Evolutionary conservation across 2,329 filamentous ascomycete species (phyloP), one percentile per base, ranked within the genome.

Genomic region (Cryphonectria parasitica): DNA sequence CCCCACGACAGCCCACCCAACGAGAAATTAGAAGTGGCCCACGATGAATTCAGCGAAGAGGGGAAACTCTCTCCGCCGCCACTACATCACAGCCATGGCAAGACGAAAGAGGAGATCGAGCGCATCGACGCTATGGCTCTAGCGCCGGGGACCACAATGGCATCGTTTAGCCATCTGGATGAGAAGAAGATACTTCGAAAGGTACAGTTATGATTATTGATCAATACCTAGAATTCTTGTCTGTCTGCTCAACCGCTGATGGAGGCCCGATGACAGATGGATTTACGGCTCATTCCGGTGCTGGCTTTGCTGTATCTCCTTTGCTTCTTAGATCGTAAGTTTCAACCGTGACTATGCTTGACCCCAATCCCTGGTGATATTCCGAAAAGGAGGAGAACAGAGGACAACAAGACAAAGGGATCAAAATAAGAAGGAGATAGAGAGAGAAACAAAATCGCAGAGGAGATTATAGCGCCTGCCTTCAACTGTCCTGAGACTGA

Each of bases 241-340:
- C 83, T 93, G 0, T 93, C 92, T 75, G 82, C 93, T n/a, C 45
- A 49, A 2, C 45, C 8, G 45, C 45, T 49, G 17, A 49, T 49
- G 22, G 22, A 2, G 19, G n/a, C 45, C 41, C 15, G 7, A 5
- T 49, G 45, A n/a, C 90, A 87, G 80, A 86, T 87, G 82, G 86
- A 88, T 69, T 73, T 84, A 34, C 84, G 83, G 2, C 75, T 88
- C 28, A 85, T 87, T 22, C 89, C 89, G 0, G 85, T 86, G 91
- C 76, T 96, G 86, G 84, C 92, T 11, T 64, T 88, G 34, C 83
- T 93, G 0, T 93, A 92, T 75, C 82, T 93, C 0, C 83, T 93
- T 0, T 91, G 89, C 34, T 93, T 91, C 76, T 84, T 93, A 28
- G 91, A 93, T 76, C 84, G 85, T 61, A n/a, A 61, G 58, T 39